Evolutionary conservation across 2,329 filamentous ascomycete species (phyloP).

Genomic region (Aspergillus amoenus): DNA sequence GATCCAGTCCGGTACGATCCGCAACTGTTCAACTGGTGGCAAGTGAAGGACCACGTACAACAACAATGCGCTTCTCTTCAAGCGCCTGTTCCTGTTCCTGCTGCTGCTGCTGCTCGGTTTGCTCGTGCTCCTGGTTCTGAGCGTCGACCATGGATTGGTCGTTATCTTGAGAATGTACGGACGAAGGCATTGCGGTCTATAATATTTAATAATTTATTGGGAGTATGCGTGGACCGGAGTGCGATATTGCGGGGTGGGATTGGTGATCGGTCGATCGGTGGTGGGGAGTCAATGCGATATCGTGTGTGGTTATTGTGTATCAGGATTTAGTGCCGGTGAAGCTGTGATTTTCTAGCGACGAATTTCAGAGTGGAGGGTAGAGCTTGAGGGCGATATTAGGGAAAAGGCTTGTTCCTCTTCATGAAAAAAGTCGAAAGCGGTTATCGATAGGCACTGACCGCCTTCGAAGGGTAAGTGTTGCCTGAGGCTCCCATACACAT

Average conservation of each 20-base stretch:
- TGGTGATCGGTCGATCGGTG: not conserved
- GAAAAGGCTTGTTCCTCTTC: not conserved
- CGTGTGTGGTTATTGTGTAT: not conserved
- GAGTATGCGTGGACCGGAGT: not conserved
- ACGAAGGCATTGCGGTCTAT: slow-evolving; percentile 32
- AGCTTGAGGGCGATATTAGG: not conserved
- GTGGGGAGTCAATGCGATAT: not conserved
- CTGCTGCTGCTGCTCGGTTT: slow-evolving; percentile 41
- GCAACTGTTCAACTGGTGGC: too few relatives aligned
- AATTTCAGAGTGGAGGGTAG: not conserved
- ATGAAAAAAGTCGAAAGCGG: slow-evolving; percentile 17
- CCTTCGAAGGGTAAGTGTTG: slow-evolving; percentile 7
- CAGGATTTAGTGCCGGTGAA: not conserved
- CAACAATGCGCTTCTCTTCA: slow-evolving; percentile 58
- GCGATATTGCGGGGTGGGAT: not conserved
- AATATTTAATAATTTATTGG: not conserved
- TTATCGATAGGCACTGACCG: slow-evolving; percentile 25
- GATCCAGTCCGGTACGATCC: not conserved
- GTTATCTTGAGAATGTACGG: slow-evolving; percentile 40
- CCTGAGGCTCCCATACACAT: not conserved
- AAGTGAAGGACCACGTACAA: slow-evolving; percentile 48
- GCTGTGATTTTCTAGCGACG: not conserved
- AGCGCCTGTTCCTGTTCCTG: slow-evolving; percentile 4
- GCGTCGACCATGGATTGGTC: slow-evolving; percentile 45
- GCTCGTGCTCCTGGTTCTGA: slow-evolving; percentile 36